Evolutionary conservation across 2,329 filamentous ascomycete species (phyloP), one percentile per base, ranked within the genome.

Genomic region (Aspergillus costaricaensis): DNA sequence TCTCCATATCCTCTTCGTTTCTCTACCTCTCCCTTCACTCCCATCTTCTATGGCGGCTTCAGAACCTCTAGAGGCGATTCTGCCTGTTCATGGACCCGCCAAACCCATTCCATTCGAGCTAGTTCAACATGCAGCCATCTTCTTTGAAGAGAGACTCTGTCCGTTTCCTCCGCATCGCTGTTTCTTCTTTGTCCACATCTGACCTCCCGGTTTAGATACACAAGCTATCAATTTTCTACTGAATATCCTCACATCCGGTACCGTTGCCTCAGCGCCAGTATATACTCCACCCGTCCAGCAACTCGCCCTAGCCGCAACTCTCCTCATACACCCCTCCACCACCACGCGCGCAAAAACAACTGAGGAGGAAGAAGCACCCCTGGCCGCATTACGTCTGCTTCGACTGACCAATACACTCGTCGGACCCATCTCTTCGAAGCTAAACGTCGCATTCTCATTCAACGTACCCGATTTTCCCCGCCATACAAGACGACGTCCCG

Each of bases 321-420:
- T 97, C n/a, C 77, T 88, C n/a, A 85, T 95, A 14, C 92, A 96
- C 70, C 94, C 94, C 0, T 79, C 81, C 23, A 86, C 90, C 65
- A 97, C 93, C 1, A 95, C 88, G 3, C 87, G 91, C 53, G 84
- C 89, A 3, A 82, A 83, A 27, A 85, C 86, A 8, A 70, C 78
- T 12, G 87, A 90, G 19, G 84, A 86, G 57, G 76, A 83, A 55
- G 82, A 87, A 52, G 85, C 91, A 9, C 82, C 91, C 2, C 83
- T 87, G 56, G 81, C 86, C 39, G 87, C 92, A 1, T 78, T 94
- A 30, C 81, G 82, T 39, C 90, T 95, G 60, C 82, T 98, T 2
- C 87, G 85, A 55, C 86, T 87, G 57, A 76, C 93, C 1, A 82
- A 91, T 19, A 77, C 78, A 0, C 82, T 87, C 3, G 83, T 89